phyloP scores from a whole-genome alignment of 176 grass and related monocot species.

The Saccharum spontaneum region DNA sequence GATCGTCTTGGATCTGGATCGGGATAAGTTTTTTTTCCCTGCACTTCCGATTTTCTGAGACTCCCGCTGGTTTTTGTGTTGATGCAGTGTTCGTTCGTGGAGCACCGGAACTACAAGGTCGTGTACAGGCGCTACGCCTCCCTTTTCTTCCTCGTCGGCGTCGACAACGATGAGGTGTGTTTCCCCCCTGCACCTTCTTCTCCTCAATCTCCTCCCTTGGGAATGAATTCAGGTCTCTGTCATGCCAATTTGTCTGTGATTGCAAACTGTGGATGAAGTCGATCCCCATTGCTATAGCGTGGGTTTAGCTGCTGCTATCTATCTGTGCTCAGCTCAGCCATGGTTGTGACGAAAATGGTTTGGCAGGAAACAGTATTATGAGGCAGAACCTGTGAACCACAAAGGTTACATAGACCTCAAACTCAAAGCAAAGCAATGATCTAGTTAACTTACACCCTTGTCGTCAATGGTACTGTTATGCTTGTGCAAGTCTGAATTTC shows the following conservation, averaged over 20 bases:
- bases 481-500: background rate
- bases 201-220: background rate
- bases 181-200: background rate
- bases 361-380: too few relatives aligned
- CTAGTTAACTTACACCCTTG: background rate
- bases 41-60: background rate
- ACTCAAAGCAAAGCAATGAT: background rate
- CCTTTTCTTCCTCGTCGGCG: constrained; percentile 95
- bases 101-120: constrained; percentile 97
- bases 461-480: background rate
- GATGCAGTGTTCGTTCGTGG: constrained; percentile 93
- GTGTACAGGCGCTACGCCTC: constrained; percentile 97
- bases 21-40: background rate
- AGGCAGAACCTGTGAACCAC: background rate
- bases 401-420: background rate
- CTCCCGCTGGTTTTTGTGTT: constrained; percentile 10
- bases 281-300: background rate
- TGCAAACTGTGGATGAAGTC: background rate
- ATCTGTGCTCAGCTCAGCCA: background rate
- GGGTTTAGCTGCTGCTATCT: background rate
- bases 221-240: background rate
- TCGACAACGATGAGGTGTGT: constrained; percentile 92
- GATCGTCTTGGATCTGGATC: constrained; percentile 29
- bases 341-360: background rate
- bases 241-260: background rate